Base-by-base conservation (phyloP, 164 flowering plant species). In the Stephania yunnanensis region DNA sequence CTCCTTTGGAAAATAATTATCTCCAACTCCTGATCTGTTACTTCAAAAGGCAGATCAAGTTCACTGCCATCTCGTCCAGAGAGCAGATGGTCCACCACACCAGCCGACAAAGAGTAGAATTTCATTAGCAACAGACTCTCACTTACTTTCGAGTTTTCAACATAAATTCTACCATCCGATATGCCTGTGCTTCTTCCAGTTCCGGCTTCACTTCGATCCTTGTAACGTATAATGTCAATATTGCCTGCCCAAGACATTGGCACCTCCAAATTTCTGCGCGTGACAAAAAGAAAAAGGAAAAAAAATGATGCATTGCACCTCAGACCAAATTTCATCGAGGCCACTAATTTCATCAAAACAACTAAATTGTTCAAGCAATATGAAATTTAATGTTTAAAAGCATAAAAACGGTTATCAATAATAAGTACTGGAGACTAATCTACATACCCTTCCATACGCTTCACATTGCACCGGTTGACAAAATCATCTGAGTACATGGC, bases 111-210 rank as follows among this genome's bases (percentile, higher is more conserved):
- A 9, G 93, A 80, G 76, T 92, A 92, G 80, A 93, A 93, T 67
- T 93, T 93, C 98, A 93, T 90, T 66, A 92, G 75, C 72, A 89
- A 65, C 76, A 92, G 77, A 81, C 97, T 92, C 64, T 92, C 97
- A 31, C 79, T 88, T 48, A 90, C 90, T 71, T 84, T 89, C 1
- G 92, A 85, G 75, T 88, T 92, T 80, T 93, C 95, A 75, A 87
- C 84, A 76, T 78, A 87, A 65, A 36, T 82, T 74, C 81, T 79
- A 19, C 79, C 78, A 25, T 84, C 87, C 17, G 46, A 58, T 12
- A 63, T 45, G 44, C 12, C 55, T 31, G 46, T 70, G 70, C 69
- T 70, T 30, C 72, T 50, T 65, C 73, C 82, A 61, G 64, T 71
- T 29, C 7, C 76, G n/a, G 15, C 4, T 46, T 75, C 86, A 77